A percentile compares a stretch with the other conserved stretches of the same genome.
phyloP scores from a whole-genome alignment of 1,284 basidiomycete species.

The Inonotus obliquus region DNA sequence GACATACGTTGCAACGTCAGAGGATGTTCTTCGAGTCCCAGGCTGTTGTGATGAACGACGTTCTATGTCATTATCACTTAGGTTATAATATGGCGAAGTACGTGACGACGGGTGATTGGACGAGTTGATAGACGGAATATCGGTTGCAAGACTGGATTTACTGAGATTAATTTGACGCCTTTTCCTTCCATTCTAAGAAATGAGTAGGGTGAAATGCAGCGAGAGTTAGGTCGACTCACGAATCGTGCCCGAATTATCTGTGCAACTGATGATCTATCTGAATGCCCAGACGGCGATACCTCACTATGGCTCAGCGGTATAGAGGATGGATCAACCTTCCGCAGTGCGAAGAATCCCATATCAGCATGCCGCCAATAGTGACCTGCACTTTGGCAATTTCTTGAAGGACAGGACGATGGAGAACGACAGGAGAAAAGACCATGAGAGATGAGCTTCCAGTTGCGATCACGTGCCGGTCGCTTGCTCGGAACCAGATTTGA shows the following conservation, averaged over 20 bases:
- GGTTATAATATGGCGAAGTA: not conserved
- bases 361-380: constrained; percentile 12
- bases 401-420: not conserved
- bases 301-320: constrained; percentile 29
- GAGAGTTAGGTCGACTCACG: constrained; percentile 40
- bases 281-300: constrained; percentile 13
- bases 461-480: not conserved
- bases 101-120: not conserved
- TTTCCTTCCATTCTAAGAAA: constrained; percentile 43
- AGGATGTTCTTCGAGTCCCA: constrained; percentile 33
- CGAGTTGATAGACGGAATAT: not conserved
- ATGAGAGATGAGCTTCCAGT: too few species aligned
- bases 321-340: constrained; percentile 29
- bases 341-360: constrained; percentile 58
- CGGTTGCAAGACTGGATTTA: not conserved
- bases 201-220: constrained; percentile 18
- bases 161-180: constrained; percentile 33
- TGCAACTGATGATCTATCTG: constrained; percentile 48
- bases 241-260: constrained; percentile 70
- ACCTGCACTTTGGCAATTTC: not conserved
- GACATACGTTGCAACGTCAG: constrained; percentile 66
- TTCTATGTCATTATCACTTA: not conserved
- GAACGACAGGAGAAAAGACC: not conserved
- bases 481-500: not conserved
- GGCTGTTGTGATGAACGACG: not conserved